Evolutionary conservation across 2,329 filamentous ascomycete species (phyloP), one percentile per base, ranked within the genome.

Genomic region (Didymella segeticola): DNA sequence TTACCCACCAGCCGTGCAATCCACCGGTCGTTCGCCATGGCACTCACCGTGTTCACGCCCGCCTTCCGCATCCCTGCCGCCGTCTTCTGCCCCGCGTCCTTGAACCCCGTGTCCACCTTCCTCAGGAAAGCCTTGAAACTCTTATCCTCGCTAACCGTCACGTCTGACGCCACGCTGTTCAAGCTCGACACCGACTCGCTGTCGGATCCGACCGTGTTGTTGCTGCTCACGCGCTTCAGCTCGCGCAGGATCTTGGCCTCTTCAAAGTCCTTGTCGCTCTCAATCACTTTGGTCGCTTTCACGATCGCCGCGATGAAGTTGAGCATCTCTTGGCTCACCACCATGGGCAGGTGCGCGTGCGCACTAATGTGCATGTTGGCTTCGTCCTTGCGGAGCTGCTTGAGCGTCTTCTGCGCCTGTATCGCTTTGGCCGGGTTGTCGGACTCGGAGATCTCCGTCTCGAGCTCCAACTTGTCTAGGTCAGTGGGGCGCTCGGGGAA

Each of bases 241-340:
- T 69, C 62, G 7, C 64, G 66, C 42, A 58, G 48, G 15, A 70
- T 57, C 15, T 64, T 64, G n/a, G 65, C 64, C 26, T 75, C 74
- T 45, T 77, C 75, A 22, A 74, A 69, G 17, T 77, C 76, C 53
- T 78, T 81, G 60, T 83, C 80, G 22, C 79, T 69, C 59, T 84
- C 82, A 38, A 83, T 80, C 30, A 84, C 75, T 57, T 84, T 84
- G n/a, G 78, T 83, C 0, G 82, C 81, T 61, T 84, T 84, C n/a
- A 83, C 77, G 1, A 83, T 70, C 1, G 81, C 80, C 1, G 81
- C 81, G n/a, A 79, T 70, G 64, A 83, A 84, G 59, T 82, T 79
- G 45, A 84, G 77, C 4, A 84, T 70, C 17, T 78, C 76, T 55
- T 83, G 81, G 52, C 82, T 76, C 54, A 83, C 81, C 3, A 72